Base-by-base conservation (phyloP, 78 protist species). In the Dictyostelium brefeldianum region DNA sequence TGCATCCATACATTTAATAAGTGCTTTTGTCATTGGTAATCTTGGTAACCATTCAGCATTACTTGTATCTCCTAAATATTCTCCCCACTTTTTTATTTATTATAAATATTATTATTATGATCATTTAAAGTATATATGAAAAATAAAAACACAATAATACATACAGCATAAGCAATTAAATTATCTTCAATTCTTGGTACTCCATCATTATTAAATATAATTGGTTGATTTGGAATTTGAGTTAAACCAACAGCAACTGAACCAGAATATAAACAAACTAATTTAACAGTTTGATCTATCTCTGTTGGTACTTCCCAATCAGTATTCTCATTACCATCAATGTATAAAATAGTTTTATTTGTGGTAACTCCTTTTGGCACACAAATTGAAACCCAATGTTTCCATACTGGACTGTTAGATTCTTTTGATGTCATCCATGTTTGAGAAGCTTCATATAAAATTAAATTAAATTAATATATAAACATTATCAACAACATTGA, bases 171-270 rank as follows among this genome's bases (percentile, higher is more conserved):
- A 4, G 92, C 96, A 43, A 92, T 77, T 36, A 79, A 50, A 15
- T 41, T 80, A 53, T 92, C 96, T 57, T 92, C 96, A 51, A 22
- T 2, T 25, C 96, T 57, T 25, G 50, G 22, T 14, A 73, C 46
- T 51, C 87, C 87, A 27, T 85, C 92, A 50, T 48, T 29, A 18
- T 17, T 29, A 10, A 83, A 83, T 41, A 54, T 79, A 67, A 85
- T 85, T 71, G 75, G 77, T 71, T 85, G 92, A 31, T 85, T 85
- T 78, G 92, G 92, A 79, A 85, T 78, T 85, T 85, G 92, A 18
- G 54, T 79, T 15, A 85, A 47, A 50, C 69, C 81, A n/a, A 47
- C 81, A 9, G 83, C 67, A 48, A 85, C 65, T 5, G 69, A 43
- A 17, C 73, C 18, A 18, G 9, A 47, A 65, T 11, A n/a, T 11